Percentiles rank a stretch among this genome's conserved stretches.
phyloP scores from a whole-genome alignment of 257 asterid genomes.

The Primulina tabacum region DNA sequence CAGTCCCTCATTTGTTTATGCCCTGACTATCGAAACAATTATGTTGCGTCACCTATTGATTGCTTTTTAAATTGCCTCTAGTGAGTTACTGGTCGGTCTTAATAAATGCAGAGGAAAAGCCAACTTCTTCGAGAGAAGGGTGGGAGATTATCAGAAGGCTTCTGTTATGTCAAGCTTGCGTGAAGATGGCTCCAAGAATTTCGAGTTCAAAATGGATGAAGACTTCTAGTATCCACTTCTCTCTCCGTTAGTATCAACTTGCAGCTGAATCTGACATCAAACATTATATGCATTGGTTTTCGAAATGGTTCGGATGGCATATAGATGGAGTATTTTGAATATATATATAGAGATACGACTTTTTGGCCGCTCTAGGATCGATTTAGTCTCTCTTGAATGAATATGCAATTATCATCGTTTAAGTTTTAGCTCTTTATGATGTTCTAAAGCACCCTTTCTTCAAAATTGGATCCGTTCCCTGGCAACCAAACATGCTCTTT shows the following conservation, averaged over 20 bases:
- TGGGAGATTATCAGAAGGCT: conserved; percentile 78
- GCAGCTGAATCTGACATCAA: conserved; percentile 23
- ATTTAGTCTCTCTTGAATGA: not conserved
- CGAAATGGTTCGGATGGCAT: not conserved
- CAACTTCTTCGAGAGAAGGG: conserved; percentile 76
- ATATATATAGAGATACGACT: too few species aligned
- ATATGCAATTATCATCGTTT: not conserved
- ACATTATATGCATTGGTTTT: conserved; percentile 18
- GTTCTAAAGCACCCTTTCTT: not conserved
- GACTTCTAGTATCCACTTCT: conserved; percentile 47
- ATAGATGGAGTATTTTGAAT: not conserved
- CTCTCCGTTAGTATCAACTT: conserved; percentile 4
- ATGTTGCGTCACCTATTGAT: not conserved
- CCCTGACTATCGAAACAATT: not conserved
- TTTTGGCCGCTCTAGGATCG: not conserved
- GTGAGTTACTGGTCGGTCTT: not conserved
- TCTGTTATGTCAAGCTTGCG: conserved; percentile 70
- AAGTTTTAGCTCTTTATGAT: not conserved
- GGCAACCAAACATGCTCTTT: not conserved
- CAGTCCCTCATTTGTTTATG: not conserved
- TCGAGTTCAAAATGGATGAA: conserved; percentile 59
- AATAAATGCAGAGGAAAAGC: conserved; percentile 56
- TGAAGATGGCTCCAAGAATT: conserved; percentile 42
- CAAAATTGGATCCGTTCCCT: too few species aligned
- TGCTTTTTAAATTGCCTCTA: not conserved